These are phyloP conservation scores for Botryotinia calthae DNA, from an alignment of 2,329 filamentous ascomycete species.

Conservation along the genomic window DNA sequence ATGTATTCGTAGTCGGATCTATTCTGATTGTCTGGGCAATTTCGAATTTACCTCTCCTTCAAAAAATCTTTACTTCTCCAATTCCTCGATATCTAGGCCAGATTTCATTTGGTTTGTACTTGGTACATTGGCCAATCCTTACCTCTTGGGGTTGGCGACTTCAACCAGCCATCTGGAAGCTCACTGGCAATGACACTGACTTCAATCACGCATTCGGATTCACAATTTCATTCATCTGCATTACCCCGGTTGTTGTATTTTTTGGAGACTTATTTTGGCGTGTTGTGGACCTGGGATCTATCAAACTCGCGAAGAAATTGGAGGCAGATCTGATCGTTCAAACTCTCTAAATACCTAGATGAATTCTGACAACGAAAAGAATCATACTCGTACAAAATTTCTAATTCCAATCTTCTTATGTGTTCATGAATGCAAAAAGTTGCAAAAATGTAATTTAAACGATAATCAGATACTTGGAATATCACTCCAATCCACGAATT, in stretches of 20 bases:
- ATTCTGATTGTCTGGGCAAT: background rate
- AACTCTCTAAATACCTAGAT: background rate
- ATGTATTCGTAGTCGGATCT: background rate
- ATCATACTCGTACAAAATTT: background rate
- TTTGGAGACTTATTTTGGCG: background rate
- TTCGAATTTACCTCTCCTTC: background rate
- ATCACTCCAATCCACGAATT: background rate
- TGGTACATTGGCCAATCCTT: background rate
- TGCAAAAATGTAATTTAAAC: background rate
- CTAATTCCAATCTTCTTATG: background rate
- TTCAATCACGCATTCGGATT: background rate
- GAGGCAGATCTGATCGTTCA: background rate
- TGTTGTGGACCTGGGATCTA: background rate
- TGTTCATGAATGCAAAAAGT: background rate
- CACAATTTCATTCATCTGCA: background rate
- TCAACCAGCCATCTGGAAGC: background rate
- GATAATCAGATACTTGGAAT: background rate
- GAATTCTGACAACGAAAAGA: background rate
- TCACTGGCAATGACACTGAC: background rate
- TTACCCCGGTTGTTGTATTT: background rate
- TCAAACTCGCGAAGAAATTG: background rate
- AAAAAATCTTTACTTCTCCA: background rate
- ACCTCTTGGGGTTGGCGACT: background rate
- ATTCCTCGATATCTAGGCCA: background rate
- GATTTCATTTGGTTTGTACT: background rate